Conservation (phyloP, 2,329 filamentous ascomycete genomes). For the Lomentospora prolificans region DNA sequence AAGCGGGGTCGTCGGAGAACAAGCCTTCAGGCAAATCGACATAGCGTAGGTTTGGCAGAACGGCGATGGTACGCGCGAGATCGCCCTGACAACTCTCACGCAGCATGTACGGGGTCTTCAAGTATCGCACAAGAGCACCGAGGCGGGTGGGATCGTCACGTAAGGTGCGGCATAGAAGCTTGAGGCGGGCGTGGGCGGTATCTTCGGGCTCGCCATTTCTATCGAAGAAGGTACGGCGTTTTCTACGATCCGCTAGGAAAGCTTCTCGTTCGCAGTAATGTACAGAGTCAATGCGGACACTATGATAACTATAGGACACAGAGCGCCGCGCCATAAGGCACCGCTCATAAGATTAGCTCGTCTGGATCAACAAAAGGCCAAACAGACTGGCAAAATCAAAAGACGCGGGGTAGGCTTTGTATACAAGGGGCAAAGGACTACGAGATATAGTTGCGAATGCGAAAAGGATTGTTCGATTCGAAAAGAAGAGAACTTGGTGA, state of each 20-base stretch:
- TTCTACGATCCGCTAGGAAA: constrained; percentile 67
- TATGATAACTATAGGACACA: constrained; percentile 55
- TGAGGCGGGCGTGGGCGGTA: constrained; percentile 63
- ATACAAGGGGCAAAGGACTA: too few relatives aligned
- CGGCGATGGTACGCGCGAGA: constrained; percentile 75
- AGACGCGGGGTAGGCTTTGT: too few relatives aligned
- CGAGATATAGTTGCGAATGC: not conserved
- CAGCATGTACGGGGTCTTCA: constrained; percentile 93
- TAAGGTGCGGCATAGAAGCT: constrained; percentile 71
- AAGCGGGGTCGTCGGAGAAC: constrained; percentile 69
- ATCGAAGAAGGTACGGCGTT: constrained; percentile 61
- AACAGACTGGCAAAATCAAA: not conserved
- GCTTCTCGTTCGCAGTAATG: constrained; percentile 90
- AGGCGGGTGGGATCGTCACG: constrained; percentile 63
- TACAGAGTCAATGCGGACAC: constrained; percentile 85
- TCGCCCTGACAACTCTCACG: constrained; percentile 78
- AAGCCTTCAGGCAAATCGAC: constrained; percentile 86
- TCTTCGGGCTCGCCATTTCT: constrained; percentile 74
- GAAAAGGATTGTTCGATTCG: not conserved
- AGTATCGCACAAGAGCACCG: constrained; percentile 60
- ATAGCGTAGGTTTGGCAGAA: constrained; percentile 75
- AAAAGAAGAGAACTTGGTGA: not conserved
- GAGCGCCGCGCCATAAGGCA: not conserved
- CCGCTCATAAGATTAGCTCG: not conserved
- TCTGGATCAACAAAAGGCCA: not conserved